phyloP scores from a whole-genome alignment of 2,329 filamentous ascomycete genomes.

The Akanthomyces dipterigenus region DNA sequence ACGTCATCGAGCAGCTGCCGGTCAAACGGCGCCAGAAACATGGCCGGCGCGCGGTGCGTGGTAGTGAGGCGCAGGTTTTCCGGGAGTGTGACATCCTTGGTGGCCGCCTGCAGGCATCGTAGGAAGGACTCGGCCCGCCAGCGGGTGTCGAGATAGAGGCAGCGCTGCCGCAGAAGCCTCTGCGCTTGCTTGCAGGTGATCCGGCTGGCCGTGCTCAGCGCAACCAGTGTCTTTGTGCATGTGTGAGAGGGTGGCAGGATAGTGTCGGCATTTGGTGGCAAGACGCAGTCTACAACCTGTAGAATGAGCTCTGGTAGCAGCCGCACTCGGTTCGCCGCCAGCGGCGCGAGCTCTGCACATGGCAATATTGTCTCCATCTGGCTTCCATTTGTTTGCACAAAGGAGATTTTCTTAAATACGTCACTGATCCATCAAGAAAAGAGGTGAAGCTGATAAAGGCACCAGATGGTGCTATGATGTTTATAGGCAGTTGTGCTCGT shows the following conservation, averaged over 20 bases:
- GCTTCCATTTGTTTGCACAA: background rate
- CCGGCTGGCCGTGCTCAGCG: slow-evolving; percentile 29
- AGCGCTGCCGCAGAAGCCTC: slow-evolving; percentile 28
- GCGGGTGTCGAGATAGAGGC: slow-evolving; percentile 22
- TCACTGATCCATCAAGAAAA: background rate
- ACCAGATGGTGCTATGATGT: slow-evolving; percentile 10
- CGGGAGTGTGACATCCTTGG: slow-evolving; percentile 14
- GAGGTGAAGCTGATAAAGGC: background rate
- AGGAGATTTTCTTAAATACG: background rate
- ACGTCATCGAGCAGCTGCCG: slow-evolving; percentile 30
- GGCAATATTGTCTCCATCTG: background rate
- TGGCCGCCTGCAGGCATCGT: background rate
- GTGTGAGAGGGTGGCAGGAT: slow-evolving; percentile 24
- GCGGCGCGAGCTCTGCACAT: background rate
- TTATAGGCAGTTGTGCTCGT: background rate
- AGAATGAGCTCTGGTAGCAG: slow-evolving; percentile 14
- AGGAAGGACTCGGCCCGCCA: background rate
- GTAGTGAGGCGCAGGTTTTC: background rate
- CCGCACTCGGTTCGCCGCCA: background rate
- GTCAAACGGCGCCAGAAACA: slow-evolving; percentile 35
- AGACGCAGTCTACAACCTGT: slow-evolving; percentile 13
- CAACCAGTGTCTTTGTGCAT: slow-evolving; percentile 29
- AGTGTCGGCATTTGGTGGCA: slow-evolving; percentile 1
- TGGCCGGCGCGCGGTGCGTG: slow-evolving; percentile 29
- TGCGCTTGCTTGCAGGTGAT: slow-evolving; percentile 27